Conservation (phyloP, 2,329 filamentous ascomycete genomes). For the Ascochyta viciae-villosae region DNA sequence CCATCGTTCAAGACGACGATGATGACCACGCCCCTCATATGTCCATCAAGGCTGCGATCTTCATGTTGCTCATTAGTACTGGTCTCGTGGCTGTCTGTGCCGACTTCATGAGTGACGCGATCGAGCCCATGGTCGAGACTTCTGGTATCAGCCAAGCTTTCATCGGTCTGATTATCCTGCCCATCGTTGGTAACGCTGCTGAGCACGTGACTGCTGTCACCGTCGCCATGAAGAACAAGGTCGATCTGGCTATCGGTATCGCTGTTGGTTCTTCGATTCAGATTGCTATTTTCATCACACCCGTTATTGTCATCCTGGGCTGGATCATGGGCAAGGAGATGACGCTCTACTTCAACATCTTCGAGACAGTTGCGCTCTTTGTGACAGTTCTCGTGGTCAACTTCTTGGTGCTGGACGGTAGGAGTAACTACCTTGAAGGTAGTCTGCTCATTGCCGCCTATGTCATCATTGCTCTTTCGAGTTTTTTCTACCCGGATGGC, state of each 20-base stretch:
- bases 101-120: constrained; percentile 78
- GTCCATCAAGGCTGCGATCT: constrained; percentile 64
- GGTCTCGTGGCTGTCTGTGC: constrained; percentile 67
- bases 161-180: constrained; percentile 79
- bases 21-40: constrained; percentile 52
- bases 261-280: constrained; percentile 83
- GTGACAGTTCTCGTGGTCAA: constrained; percentile 85
- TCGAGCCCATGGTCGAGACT: constrained; percentile 69
- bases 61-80: constrained; percentile 63
- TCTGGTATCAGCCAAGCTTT: constrained; percentile 74
- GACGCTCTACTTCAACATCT: constrained; percentile 67
- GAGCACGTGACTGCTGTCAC: constrained; percentile 83
- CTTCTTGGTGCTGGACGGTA: constrained; percentile 82
- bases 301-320: constrained; percentile 76
- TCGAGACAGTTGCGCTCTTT: constrained; percentile 75
- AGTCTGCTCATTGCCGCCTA: constrained; percentile 78
- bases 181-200: constrained; percentile 83
- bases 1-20: constrained; percentile 30
- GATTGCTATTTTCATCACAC: constrained; percentile 79
- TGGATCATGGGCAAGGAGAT: constrained; percentile 80
- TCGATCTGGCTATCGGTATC: constrained; percentile 82
- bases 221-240: constrained; percentile 83
- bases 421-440: constrained; percentile 84
- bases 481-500: constrained; percentile 58
- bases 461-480: constrained; percentile 72